Conservation (phyloP, 2,329 filamentous ascomycete genomes). For the Colletotrichum sp. region DNA sequence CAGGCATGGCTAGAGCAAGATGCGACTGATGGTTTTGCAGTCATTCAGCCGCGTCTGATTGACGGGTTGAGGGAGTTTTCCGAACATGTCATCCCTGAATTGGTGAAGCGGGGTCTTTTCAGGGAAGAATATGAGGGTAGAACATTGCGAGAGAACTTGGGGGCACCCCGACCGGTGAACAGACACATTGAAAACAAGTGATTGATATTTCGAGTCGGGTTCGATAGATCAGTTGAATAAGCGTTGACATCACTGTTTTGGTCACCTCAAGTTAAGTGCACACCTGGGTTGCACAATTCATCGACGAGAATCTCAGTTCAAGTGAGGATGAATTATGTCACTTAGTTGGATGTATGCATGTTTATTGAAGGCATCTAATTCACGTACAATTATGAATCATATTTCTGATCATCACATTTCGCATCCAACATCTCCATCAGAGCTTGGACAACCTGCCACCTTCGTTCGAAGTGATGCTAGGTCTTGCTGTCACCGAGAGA, state of each 20-base stretch:
- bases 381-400: neutral
- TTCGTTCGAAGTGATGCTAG: neutral
- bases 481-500: neutral
- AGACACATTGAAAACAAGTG: accelerated
- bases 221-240: neutral
- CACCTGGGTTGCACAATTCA: too few relatives aligned
- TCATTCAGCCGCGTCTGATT: neutral
- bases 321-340: neutral
- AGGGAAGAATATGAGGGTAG: neutral
- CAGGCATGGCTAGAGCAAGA: neutral
- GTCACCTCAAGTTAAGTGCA: too few relatives aligned
- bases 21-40: neutral
- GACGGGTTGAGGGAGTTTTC: neutral
- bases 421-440: neutral
- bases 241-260: neutral
- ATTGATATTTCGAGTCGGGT: neutral
- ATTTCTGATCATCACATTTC: neutral
- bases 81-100: neutral
- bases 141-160: neutral
- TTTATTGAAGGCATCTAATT: neutral
- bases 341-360: neutral
- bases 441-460: neutral
- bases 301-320: neutral
- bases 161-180: neutral
- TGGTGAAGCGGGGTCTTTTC: neutral